Base-by-base conservation (phyloP, 1,284 basidiomycete genomes). In the Marasmius fiardii region DNA sequence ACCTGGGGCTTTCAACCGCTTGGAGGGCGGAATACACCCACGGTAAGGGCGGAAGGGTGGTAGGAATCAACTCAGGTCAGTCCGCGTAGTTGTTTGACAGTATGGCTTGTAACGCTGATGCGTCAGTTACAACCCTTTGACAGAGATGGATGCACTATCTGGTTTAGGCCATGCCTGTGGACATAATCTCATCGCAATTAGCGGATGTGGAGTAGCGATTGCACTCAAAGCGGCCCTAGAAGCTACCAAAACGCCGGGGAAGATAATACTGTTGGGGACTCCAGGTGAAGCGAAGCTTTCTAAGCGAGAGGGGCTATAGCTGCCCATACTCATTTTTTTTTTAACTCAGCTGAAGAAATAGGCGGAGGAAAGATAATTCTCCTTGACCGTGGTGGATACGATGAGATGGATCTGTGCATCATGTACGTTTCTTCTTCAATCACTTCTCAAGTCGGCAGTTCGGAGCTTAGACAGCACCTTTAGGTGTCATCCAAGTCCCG, bases 181-280 rank as follows among this genome's bases (percentile, higher is more conserved):
- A 0, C 91, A 95, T 67, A 93, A 93, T 67, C 76, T 95, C 54
- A 95, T 95, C 57, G 91, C 91, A 31, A 84, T 90, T 56, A 80
- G 83, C 52, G 93, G 92, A 24, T 82, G 92, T 21, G 92, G 86
- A 11, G 81, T 90, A 14, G 86, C 92, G 7, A 69, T 92, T 51
- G 87, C 85, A 4, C 73, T 91, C 52, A 88, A 86, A 64, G 76
- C 79, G 28, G 86, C 86, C 5, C 69, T 94, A 63, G 71, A 83
- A 66, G 75, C 81, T 56, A 81, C 86, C 63, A 70, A 85, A 61
- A 76, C 91, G 37, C 64, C 85, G 1, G 93, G 92, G 1, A 89
- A 78, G 53, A 76, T 95, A 14, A 74, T 93, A 45, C 77, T 95
- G 28, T 75, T 95, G 4, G 93, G 93, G 23, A 95, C 93, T 4